phyloP scores from a whole-genome alignment of 2,329 filamentous ascomycete genomes.

The Ascochyta fabae region DNA sequence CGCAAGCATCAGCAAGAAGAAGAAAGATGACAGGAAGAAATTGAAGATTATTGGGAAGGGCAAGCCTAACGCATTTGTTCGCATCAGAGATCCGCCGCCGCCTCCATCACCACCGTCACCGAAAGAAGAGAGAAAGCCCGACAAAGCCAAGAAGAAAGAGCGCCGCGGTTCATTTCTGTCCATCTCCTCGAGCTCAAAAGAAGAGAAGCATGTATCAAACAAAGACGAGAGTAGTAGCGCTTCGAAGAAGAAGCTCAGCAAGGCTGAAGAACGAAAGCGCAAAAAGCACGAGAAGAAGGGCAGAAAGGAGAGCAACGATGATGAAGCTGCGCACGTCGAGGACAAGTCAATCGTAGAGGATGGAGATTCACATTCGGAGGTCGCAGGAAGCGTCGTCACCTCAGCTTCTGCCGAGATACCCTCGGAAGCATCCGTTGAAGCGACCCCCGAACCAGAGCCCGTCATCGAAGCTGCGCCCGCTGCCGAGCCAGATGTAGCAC shows the following conservation, averaged over 20 bases:
- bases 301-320: conserved; percentile 26
- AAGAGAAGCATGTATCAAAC: conserved; percentile 18
- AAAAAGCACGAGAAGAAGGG: conserved; percentile 30
- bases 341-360: conserved; percentile 19
- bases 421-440: neutral
- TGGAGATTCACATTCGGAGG: conserved; percentile 23
- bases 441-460: neutral
- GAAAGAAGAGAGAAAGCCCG: conserved; percentile 41
- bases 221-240: conserved; percentile 18
- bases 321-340: conserved; percentile 4
- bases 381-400: conserved; percentile 1
- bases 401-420: neutral
- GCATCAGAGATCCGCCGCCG: conserved; percentile 34
- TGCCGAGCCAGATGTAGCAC: neutral
- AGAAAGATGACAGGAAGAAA: conserved; percentile 32
- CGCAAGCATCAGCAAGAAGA: conserved; percentile 36
- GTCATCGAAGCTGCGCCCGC: neutral
- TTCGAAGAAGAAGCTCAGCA: conserved; percentile 34
- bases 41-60: conserved; percentile 31
- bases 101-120: conserved; percentile 25
- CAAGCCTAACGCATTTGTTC: conserved; percentile 43
- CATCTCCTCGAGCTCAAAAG: conserved; percentile 20
- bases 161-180: conserved; percentile 27
- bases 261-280: conserved; percentile 35
- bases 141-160: conserved; percentile 33